Evolutionary conservation across 495 filamentous ascomycete species (phyloP).

Genomic region (Lophiostoma macrostomum): DNA sequence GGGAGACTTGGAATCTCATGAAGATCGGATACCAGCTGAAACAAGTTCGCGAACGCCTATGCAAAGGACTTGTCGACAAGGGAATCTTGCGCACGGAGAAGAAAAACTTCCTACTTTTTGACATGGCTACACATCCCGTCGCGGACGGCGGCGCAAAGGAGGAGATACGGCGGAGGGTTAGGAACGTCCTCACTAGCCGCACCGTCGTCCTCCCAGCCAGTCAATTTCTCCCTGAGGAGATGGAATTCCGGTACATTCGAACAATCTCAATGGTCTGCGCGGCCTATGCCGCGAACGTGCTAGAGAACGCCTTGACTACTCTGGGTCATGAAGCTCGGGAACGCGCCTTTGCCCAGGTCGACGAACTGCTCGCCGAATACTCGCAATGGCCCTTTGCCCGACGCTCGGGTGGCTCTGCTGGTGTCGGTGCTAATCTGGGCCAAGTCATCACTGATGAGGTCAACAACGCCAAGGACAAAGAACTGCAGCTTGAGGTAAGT

Average conservation of each 20-base stretch:
- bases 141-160: conserved; percentile 96
- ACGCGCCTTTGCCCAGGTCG: conserved; percentile 91
- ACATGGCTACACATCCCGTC: conserved; percentile 99
- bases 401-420: conserved; percentile 67
- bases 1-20: conserved; percentile 99
- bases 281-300: conserved; percentile 94
- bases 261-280: conserved; percentile 96
- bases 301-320: conserved; percentile 93
- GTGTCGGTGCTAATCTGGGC: conserved; percentile 91
- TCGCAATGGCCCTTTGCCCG: conserved; percentile 94
- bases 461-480: conserved; percentile 79
- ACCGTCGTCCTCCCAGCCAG: conserved; percentile 83
- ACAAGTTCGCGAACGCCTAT: conserved; percentile 94
- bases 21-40: conserved; percentile 99
- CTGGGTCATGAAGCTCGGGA: conserved; percentile 92
- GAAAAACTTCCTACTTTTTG: conserved; percentile 97
- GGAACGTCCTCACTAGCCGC: conserved; percentile 86
- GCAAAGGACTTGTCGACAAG: conserved; percentile 98
- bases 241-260: conserved; percentile 87
- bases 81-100: conserved; percentile 98
- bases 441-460: conserved; percentile 85
- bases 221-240: conserved; percentile 86
- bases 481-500: conserved; percentile 87
- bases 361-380: conserved; percentile 92
- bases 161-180: conserved; percentile 86